Evolutionary conservation across 1,284 basidiomycete genomes (phyloP).

Genomic region (Cystobasidium pallidum): DNA sequence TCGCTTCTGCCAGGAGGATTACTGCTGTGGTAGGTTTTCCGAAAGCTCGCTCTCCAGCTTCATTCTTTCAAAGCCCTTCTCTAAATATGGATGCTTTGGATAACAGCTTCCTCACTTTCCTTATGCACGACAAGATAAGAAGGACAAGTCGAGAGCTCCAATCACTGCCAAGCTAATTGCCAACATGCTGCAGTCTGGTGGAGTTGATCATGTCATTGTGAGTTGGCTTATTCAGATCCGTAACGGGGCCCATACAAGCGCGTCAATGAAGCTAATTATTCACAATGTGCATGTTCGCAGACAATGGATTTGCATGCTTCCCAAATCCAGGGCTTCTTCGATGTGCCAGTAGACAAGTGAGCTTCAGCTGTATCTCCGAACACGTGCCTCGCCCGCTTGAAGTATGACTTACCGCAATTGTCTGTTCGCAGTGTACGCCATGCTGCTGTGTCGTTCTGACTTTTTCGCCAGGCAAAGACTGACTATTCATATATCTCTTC

Average conservation of each 20-base stretch:
- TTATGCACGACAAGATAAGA: conserved; percentile 97
- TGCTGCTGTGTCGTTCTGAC: background rate
- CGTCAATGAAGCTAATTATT: background rate
- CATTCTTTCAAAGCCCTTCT: background rate
- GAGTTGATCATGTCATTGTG: conserved; percentile 98
- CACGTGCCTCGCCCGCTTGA: conserved; percentile 4
- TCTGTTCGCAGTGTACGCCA: conserved; percentile 58
- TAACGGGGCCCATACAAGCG: background rate
- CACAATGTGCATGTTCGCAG: conserved; percentile 59
- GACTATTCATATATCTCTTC: background rate
- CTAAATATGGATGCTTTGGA: too few species aligned
- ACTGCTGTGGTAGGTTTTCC: conserved; percentile 75
- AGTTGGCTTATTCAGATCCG: conserved; percentile 57
- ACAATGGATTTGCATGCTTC: conserved; percentile 98
- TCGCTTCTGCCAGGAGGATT: conserved; percentile 82
- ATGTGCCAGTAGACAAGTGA: conserved; percentile 99
- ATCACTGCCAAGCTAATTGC: conserved; percentile 99
- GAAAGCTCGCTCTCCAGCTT: too few species aligned
- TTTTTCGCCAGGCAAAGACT: background rate
- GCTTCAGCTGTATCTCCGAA: conserved; percentile 57
- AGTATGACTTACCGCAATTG: background rate
- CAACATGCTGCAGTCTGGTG: conserved; percentile 92
- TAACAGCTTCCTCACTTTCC: conserved; percentile 74
- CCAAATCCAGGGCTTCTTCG: conserved; percentile 99
- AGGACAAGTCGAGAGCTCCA: conserved; percentile 97